These are phyloP conservation scores for Ceratopteris richardii DNA, from an alignment of 75 land plant species.

Conservation along the genomic window DNA sequence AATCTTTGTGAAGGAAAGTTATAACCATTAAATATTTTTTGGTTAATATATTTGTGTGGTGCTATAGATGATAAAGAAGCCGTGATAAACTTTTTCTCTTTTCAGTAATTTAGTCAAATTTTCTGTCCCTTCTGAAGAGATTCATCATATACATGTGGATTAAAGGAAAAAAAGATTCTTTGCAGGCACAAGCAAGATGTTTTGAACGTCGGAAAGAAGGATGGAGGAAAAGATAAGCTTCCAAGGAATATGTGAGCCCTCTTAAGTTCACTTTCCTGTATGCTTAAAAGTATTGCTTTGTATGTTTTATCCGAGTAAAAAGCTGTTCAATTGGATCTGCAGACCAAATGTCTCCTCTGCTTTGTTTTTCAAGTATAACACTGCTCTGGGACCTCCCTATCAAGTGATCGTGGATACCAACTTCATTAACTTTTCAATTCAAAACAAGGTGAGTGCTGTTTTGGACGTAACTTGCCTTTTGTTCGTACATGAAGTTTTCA, in stretches of 20 bases:
- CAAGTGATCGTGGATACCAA: constrained; percentile 92
- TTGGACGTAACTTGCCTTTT: neutral
- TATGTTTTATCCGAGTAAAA: too few relatives aligned
- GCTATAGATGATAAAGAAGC: too few relatives aligned
- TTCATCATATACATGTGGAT: too few relatives aligned
- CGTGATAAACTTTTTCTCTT: too few relatives aligned
- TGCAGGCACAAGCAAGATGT: constrained; percentile 80
- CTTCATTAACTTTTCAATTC: constrained; percentile 98
- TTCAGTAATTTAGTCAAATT: too few relatives aligned
- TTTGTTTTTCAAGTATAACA: constrained; percentile 81
- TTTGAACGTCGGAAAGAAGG: constrained; percentile 67
- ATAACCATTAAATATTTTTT: too few relatives aligned
- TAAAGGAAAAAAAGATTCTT: too few relatives aligned
- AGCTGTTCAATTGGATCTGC: constrained; percentile 1
- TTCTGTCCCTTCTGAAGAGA: too few relatives aligned
- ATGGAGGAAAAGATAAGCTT: constrained; percentile 52
- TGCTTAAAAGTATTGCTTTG: neutral
- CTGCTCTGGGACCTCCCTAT: constrained; percentile 93
- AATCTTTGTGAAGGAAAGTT: too few relatives aligned
- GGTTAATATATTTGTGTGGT: too few relatives aligned
- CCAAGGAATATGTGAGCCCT: constrained; percentile 78
- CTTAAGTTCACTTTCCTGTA: neutral
- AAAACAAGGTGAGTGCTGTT: constrained; percentile 90
- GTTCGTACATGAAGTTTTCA: too few relatives aligned
- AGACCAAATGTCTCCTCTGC: constrained; percentile 93